Percentiles rank a stretch among this genome's conserved stretches.
phyloP scores from a whole-genome alignment of 1,139 yeast species.

The Candida sojae region DNA sequence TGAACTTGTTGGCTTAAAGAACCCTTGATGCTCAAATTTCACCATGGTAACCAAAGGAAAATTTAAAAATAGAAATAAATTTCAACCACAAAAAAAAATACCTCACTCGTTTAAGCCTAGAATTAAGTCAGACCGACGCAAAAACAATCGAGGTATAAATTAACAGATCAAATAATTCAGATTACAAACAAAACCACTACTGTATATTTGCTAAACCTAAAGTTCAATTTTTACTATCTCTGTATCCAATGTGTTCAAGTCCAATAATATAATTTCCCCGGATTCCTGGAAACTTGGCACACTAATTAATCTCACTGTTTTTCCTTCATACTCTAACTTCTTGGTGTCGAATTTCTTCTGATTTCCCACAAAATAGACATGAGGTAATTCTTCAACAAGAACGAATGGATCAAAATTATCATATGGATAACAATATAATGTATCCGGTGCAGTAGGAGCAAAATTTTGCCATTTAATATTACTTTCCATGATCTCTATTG shows the following conservation, averaged over 20 bases:
- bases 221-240: constrained; percentile 36
- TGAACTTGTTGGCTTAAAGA: background rate
- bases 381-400: constrained; percentile 68
- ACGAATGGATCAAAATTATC: constrained; percentile 82
- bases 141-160: background rate
- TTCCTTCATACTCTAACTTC: constrained; percentile 22
- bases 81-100: no score
- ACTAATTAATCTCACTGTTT: constrained; percentile 54
- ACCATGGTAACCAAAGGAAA: background rate
- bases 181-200: no score
- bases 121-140: background rate
- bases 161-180: no score
- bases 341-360: constrained; percentile 60
- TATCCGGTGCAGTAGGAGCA: constrained; percentile 96
- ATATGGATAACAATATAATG: constrained; percentile 87
- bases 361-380: constrained; percentile 84
- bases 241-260: constrained; percentile 56
- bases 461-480: constrained; percentile 83
- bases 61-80: background rate
- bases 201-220: background rate
- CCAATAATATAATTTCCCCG: constrained; percentile 69
- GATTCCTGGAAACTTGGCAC: constrained; percentile 71
- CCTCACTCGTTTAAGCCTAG: no score
- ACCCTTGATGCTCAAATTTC: background rate
- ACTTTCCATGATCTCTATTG: constrained; percentile 59